A percentile compares a stretch with the other conserved stretches of the same genome.
Conservation (phyloP, 2,329 filamentous ascomycete genomes). For the Trichothecium sympodiale region DNA sequence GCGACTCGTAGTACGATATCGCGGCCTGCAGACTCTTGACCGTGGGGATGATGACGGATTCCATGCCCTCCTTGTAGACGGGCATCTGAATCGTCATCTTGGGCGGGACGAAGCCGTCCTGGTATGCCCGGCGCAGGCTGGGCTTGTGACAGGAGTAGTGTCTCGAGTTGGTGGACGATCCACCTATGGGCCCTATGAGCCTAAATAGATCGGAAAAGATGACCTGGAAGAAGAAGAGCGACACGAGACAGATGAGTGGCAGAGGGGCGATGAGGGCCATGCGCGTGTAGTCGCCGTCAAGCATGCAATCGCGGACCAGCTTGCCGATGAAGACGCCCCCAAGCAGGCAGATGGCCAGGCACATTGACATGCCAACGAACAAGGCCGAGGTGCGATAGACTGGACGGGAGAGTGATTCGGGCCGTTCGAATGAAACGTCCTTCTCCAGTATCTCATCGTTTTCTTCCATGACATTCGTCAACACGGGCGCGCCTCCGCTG, state of each 20-base stretch:
- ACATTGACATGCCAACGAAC: constrained; percentile 26
- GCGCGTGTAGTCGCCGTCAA: constrained; percentile 25
- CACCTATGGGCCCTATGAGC: constrained; percentile 36
- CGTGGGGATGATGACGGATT: constrained; percentile 35
- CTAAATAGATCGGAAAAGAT: constrained; percentile 28
- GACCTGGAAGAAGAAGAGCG: constrained; percentile 31
- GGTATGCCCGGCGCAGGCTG: constrained; percentile 18
- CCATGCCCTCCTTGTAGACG: constrained; percentile 29
- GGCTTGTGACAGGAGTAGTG: constrained; percentile 30
- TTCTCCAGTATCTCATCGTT: constrained; percentile 14
- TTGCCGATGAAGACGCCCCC: constrained; percentile 24
- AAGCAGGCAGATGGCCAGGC: constrained; percentile 24
- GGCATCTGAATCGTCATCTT: constrained; percentile 34
- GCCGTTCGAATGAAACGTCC: constrained; percentile 12
- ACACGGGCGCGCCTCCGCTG: background rate
- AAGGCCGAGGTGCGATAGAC: constrained; percentile 23
- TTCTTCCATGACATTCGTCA: constrained; percentile 8
- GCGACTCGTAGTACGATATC: constrained; percentile 37
- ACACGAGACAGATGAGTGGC: constrained; percentile 22
- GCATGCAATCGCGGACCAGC: constrained; percentile 24
- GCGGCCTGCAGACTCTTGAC: constrained; percentile 35
- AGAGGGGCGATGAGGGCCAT: constrained; percentile 22
- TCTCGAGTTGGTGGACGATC: constrained; percentile 29
- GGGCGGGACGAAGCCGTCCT: constrained; percentile 21
- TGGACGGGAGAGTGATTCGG: constrained; percentile 29